These are phyloP conservation scores for Chrysanthemum seticuspe DNA, from an alignment of 129 eudicot genomes.

Conservation along the genomic window DNA sequence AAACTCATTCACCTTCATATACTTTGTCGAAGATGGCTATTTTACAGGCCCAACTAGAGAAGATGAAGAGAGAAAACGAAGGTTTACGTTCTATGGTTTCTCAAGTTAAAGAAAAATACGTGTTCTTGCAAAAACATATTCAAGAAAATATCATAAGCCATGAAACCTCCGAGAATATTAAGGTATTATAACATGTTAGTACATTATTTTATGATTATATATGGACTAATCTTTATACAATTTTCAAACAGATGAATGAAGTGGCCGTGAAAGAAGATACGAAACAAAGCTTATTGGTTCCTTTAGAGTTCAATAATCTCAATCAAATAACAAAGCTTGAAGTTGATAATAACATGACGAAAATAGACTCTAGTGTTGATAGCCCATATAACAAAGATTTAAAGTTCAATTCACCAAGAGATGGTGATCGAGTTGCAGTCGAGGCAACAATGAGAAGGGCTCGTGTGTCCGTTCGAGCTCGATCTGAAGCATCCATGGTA, in stretches of 20 bases:
- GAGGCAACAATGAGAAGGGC: constrained; percentile 41
- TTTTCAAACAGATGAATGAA: constrained; percentile 9
- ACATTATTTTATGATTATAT: background rate
- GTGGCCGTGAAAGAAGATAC: constrained; percentile 20
- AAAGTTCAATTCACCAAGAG: constrained; percentile 18
- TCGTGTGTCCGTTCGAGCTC: constrained; percentile 41
- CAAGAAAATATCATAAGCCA: constrained; percentile 27
- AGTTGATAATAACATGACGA: constrained; percentile 4
- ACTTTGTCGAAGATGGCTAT: constrained; percentile 31
- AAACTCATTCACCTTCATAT: constrained; percentile 6
- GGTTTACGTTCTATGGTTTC: constrained; percentile 42
- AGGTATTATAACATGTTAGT: constrained; percentile 10
- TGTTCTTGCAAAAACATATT: constrained; percentile 39
- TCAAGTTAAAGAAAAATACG: constrained; percentile 49
- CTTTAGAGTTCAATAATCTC: constrained; percentile 37
- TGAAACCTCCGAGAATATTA: constrained; percentile 6
- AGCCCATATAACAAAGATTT: constrained; percentile 5
- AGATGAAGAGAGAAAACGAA: constrained; percentile 56
- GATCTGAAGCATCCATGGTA: constrained; percentile 41
- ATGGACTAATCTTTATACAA: background rate
- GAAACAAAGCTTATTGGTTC: constrained; percentile 25
- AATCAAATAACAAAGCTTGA: constrained; percentile 2
- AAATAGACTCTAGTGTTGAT: constrained; percentile 4
- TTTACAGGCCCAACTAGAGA: constrained; percentile 38
- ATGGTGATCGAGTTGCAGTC: constrained; percentile 16